These are phyloP conservation scores for Cladorrhinum sp. DNA, from an alignment of 2,329 filamentous ascomycete species.

Conservation along the genomic window DNA sequence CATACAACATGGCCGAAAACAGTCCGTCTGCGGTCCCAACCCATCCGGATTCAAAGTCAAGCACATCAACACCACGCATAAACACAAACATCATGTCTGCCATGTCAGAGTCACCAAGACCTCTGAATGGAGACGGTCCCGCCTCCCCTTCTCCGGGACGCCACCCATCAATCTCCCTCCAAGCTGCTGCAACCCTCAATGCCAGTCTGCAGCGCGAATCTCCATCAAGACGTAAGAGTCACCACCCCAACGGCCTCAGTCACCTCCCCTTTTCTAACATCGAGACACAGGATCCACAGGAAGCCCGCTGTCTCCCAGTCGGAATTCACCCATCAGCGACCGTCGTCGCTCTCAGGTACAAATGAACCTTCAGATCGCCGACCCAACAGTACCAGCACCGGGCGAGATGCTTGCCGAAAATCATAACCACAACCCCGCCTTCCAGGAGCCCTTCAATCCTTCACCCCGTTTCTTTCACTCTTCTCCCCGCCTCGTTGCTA, in stretches of 20 bases:
- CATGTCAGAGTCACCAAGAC: conserved; percentile 28
- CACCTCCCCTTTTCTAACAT: background rate
- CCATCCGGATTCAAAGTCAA: background rate
- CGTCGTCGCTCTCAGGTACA: conserved; percentile 66
- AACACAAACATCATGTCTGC: conserved; percentile 35
- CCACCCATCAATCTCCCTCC: conserved; percentile 63
- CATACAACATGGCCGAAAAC: background rate
- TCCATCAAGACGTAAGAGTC: conserved; percentile 52
- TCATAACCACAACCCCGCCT: conserved; percentile 24
- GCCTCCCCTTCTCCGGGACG: conserved; percentile 62
- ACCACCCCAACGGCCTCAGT: conserved; percentile 23
- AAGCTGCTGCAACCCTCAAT: conserved; percentile 74
- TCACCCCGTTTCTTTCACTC: conserved; percentile 46
- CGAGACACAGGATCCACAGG: conserved; percentile 46
- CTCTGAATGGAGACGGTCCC: conserved; percentile 42
- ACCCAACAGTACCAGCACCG: conserved; percentile 63
- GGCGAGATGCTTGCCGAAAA: conserved; percentile 62
- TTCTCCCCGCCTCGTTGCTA: conserved; percentile 42
- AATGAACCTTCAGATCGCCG: conserved; percentile 72
- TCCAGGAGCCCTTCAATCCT: conserved; percentile 39
- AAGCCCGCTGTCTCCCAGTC: conserved; percentile 47
- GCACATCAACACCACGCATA: background rate
- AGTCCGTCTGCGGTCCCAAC: background rate
- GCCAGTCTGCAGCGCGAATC: conserved; percentile 66
- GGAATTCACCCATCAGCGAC: conserved; percentile 47